phyloP scores from a whole-genome alignment of 83 land plant genomes.

The Diphasiastrum complanatum region DNA sequence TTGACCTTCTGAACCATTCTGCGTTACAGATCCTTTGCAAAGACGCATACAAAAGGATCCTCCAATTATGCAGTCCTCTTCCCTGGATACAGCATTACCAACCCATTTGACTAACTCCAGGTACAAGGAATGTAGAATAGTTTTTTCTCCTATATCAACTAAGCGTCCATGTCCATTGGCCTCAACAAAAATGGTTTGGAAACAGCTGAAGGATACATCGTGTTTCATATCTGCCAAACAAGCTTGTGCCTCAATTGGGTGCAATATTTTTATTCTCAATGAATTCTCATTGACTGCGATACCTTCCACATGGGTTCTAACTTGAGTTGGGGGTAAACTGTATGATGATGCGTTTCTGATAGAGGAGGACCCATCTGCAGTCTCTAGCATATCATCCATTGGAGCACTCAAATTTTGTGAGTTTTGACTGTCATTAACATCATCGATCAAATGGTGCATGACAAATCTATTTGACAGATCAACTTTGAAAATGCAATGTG shows the following conservation, averaged over 20 bases:
- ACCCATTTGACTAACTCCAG: conserved; percentile 4
- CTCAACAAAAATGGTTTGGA: conserved; percentile 19
- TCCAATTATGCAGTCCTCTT: conserved; percentile 20
- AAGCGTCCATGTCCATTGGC: conserved; percentile 23
- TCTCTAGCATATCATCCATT: too few relatives aligned
- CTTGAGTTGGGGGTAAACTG: not conserved
- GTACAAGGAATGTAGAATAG: conserved; percentile 15
- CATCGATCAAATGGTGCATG: not conserved
- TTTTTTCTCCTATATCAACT: conserved; percentile 2
- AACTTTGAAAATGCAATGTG: conserved; percentile 53
- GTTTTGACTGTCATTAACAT: not conserved
- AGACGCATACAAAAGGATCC: conserved; percentile 22
- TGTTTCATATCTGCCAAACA: too few relatives aligned
- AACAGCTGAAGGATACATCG: conserved; percentile 1
- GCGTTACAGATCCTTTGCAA: not conserved
- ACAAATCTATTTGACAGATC: conserved; percentile 47
- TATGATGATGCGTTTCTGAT: too few relatives aligned
- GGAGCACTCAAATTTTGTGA: not conserved
- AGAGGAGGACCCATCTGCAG: too few relatives aligned
- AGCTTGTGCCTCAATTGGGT: too few relatives aligned
- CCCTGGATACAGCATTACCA: conserved; percentile 9
- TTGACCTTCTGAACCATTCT: not conserved
- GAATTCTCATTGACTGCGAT: not conserved
- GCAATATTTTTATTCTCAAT: too few relatives aligned
- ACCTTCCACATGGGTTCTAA: not conserved